phyloP scores from a whole-genome alignment of 352 stramenopile genomes.

The Pythium guiyangense region DNA sequence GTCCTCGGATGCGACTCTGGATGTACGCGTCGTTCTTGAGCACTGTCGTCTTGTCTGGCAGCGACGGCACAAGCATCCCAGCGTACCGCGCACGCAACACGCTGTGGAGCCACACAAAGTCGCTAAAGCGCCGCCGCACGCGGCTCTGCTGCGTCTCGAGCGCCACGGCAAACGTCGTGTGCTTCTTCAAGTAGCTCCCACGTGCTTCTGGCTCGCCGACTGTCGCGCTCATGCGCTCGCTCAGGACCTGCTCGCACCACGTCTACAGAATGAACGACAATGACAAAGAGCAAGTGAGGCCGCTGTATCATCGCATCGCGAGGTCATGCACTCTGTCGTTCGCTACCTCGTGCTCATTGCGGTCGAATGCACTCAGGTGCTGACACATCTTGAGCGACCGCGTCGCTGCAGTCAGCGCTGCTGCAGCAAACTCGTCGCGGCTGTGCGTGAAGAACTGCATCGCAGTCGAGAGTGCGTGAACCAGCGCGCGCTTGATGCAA shows the following conservation, averaged over 20 bases:
- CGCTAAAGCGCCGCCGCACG: constrained; percentile 61
- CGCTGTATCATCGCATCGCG: background rate
- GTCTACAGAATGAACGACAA: background rate
- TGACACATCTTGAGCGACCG: constrained; percentile 28
- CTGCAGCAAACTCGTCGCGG: constrained; percentile 23
- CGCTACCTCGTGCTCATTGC: constrained; percentile 26
- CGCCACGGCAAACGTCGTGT: constrained; percentile 63
- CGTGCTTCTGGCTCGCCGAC: constrained; percentile 53
- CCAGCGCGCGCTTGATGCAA: constrained; percentile 2
- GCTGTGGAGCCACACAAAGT: constrained; percentile 70
- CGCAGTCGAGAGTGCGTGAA: background rate
- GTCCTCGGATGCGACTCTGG: constrained; percentile 49
- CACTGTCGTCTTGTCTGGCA: constrained; percentile 66
- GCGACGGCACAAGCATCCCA: constrained; percentile 59
- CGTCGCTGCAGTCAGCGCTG: constrained; percentile 29
- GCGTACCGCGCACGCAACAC: constrained; percentile 58
- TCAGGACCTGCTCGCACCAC: constrained; percentile 9
- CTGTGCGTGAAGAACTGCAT: constrained; percentile 41
- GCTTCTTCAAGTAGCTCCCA: constrained; percentile 63
- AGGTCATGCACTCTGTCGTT: no score
- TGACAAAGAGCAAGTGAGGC: background rate
- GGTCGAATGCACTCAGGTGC: constrained; percentile 16
- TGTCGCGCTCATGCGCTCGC: constrained; percentile 5
- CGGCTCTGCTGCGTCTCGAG: constrained; percentile 20
- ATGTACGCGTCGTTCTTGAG: constrained; percentile 55